A percentile compares a stretch with the other conserved stretches of the same genome.
Evolutionary conservation across 2,329 filamentous ascomycete species (phyloP).

Genomic region (Exophiala phaeomuriformis): DNA sequence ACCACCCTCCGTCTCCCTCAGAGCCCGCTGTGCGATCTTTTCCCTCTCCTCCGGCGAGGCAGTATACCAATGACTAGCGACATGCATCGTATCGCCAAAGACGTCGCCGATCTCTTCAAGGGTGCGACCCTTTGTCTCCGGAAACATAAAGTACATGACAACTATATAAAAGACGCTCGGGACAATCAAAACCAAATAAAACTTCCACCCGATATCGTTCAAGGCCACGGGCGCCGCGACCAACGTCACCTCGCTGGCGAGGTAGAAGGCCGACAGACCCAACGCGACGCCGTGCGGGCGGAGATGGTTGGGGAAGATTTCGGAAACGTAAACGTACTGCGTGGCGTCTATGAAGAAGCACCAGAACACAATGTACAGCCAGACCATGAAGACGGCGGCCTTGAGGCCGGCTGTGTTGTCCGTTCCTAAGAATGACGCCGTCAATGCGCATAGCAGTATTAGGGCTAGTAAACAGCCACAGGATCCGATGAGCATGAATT

Average conservation of each 20-base stretch:
- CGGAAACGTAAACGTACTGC: slow-evolving; percentile 20
- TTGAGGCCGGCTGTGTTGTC: slow-evolving; percentile 32
- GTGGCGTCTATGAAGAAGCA: slow-evolving; percentile 36
- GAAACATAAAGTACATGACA: slow-evolving; percentile 30
- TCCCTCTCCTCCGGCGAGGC: slow-evolving; percentile 28
- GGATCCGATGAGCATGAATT: slow-evolving; percentile 39
- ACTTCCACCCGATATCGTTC: slow-evolving; percentile 32
- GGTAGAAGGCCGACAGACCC: slow-evolving; percentile 18
- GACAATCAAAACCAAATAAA: slow-evolving; percentile 29
- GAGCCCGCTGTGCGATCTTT: slow-evolving; percentile 14
- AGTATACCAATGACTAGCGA: slow-evolving; percentile 26
- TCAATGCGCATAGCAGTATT: slow-evolving; percentile 34
- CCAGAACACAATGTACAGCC: slow-evolving; percentile 38
- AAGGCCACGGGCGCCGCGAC: slow-evolving; percentile 30
- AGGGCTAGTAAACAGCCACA: slow-evolving; percentile 36
- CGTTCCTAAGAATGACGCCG: slow-evolving; percentile 33
- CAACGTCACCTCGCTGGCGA: slow-evolving; percentile 18
- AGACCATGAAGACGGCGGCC: slow-evolving; percentile 38
- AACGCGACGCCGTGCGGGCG: slow-evolving; percentile 21
- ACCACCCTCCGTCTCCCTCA: slow-evolving; percentile 15
- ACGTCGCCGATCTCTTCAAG: slow-evolving; percentile 31
- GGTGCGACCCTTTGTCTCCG: slow-evolving; percentile 31
- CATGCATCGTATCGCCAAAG: slow-evolving; percentile 29
- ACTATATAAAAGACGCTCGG: slow-evolving; percentile 27
- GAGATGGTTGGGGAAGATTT: slow-evolving; percentile 24